phyloP scores from a whole-genome alignment of 2,329 filamentous ascomycete genomes.

The Fusarium sp. region DNA sequence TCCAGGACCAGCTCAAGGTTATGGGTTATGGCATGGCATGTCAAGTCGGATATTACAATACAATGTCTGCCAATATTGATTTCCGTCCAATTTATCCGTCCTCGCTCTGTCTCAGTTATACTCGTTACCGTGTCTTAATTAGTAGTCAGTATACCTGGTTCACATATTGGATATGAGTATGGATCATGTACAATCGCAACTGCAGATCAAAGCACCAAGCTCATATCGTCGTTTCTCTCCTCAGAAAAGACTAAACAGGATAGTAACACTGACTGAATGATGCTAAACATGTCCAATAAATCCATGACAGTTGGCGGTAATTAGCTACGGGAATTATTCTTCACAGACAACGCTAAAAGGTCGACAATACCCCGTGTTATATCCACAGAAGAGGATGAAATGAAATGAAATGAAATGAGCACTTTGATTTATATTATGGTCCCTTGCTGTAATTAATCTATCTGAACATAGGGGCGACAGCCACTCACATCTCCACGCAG shows the following conservation, averaged over 20 bases:
- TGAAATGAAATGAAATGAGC: constrained; percentile 39
- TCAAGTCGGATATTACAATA: neutral
- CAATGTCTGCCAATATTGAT: constrained; percentile 2
- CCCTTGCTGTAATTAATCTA: constrained; percentile 24
- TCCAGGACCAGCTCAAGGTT: constrained; percentile 1
- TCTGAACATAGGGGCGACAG: constrained; percentile 27
- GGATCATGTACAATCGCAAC: neutral
- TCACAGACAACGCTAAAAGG: constrained; percentile 4
- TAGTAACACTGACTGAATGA: constrained; percentile 20
- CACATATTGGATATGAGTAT: neutral
- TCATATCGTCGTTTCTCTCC: neutral
- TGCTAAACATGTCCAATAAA: neutral
- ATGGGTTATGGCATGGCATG: neutral
- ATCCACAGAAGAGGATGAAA: constrained; percentile 21
- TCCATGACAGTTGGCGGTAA: constrained; percentile 10
- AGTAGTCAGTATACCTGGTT: neutral
- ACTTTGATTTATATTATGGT: constrained; percentile 1
- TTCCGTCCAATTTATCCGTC: constrained; percentile 9
- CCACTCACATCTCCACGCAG: constrained; percentile 7
- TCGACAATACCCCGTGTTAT: constrained; percentile 19
- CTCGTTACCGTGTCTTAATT: too few species aligned
- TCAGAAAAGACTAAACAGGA: constrained; percentile 10
- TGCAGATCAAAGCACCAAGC: neutral
- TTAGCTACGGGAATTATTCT: constrained; percentile 27
- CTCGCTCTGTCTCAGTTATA: too few species aligned